These are phyloP conservation scores for Backusella australiensis DNA, from an alignment of 192 early-diverging fungal species.

Conservation along the genomic window DNA sequence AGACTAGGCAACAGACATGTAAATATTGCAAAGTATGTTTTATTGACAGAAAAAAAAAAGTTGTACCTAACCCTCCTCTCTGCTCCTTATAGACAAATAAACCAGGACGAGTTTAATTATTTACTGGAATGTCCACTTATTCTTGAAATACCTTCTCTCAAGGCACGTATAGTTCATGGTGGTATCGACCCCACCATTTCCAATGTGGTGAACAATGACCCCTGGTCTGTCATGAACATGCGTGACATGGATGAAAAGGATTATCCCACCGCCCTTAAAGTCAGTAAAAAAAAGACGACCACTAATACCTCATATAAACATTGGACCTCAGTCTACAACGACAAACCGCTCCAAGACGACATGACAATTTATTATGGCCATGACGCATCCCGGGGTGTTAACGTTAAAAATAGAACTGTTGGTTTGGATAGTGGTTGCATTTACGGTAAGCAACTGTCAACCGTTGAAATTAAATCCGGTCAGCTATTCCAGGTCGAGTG, in stretches of 20 bases:
- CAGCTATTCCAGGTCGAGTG: constrained; percentile 22
- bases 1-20: constrained; percentile 29
- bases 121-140: constrained; percentile 52
- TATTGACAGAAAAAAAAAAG: background rate
- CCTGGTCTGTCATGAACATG: constrained; percentile 61
- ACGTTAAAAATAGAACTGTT: constrained; percentile 49
- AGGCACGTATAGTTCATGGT: constrained; percentile 64
- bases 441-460: constrained; percentile 60
- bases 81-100: constrained; percentile 22
- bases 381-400: constrained; percentile 58
- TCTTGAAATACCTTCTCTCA: constrained; percentile 39
- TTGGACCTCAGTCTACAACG: constrained; percentile 6
- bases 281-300: constrained; percentile 34
- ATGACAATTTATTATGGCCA: constrained; percentile 65
- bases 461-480: constrained; percentile 38
- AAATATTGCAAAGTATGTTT: constrained; percentile 32
- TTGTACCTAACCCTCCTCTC: too few relatives aligned
- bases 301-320: constrained; percentile 31
- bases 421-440: constrained; percentile 74
- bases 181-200: constrained; percentile 53
- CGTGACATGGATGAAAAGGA: constrained; percentile 47
- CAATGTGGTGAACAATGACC: constrained; percentile 46
- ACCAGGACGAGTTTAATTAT: constrained; percentile 47
- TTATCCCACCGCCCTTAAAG: constrained; percentile 33
- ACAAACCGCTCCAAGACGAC: background rate